phyloP scores from a whole-genome alignment of 768 basidiomycete genomes.

The Boletus barrowsii region DNA sequence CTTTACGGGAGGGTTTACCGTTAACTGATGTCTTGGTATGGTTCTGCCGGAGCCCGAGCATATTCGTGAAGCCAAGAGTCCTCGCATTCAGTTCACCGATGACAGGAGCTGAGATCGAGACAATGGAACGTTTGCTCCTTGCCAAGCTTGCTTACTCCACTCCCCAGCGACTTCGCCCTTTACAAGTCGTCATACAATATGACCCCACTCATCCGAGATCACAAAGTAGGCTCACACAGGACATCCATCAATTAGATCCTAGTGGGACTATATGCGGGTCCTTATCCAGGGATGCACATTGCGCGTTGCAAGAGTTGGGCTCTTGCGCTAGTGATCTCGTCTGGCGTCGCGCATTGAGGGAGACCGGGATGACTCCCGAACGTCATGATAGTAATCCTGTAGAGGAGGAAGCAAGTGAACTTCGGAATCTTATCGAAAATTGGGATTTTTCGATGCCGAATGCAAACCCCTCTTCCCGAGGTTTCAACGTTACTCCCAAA shows the following conservation, averaged over 20 bases:
- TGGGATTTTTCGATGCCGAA: conserved; percentile 68
- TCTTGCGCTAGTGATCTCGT: conserved; percentile 66
- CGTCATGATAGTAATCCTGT: conserved; percentile 34
- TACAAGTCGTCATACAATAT: conserved; percentile 55
- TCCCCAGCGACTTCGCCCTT: conserved; percentile 38
- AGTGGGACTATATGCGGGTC: conserved; percentile 36
- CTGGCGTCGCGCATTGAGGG: conserved; percentile 57
- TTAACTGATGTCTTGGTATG: conserved; percentile 45
- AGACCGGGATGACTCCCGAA: conserved; percentile 29
- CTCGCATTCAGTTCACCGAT: conserved; percentile 37
- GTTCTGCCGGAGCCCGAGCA: conserved; percentile 39
- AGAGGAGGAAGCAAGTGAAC: conserved; percentile 24
- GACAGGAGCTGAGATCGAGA: conserved; percentile 30
- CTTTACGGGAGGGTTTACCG: conserved; percentile 37
- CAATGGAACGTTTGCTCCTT: conserved; percentile 40
- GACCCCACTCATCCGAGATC: conserved; percentile 34
- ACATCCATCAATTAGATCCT: conserved; percentile 46
- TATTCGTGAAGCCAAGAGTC: conserved; percentile 40
- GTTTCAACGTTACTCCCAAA: conserved; percentile 70
- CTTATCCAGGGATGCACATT: conserved; percentile 46
- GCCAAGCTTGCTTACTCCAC: conserved; percentile 38
- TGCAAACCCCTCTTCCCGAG: conserved; percentile 48
- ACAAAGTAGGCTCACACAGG: conserved; percentile 44
- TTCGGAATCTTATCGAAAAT: conserved; percentile 47
- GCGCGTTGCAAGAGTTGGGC: conserved; percentile 54